These are phyloP conservation scores for Mycena indigotica DNA, from an alignment of 768 basidiomycete species.

Conservation along the genomic window DNA sequence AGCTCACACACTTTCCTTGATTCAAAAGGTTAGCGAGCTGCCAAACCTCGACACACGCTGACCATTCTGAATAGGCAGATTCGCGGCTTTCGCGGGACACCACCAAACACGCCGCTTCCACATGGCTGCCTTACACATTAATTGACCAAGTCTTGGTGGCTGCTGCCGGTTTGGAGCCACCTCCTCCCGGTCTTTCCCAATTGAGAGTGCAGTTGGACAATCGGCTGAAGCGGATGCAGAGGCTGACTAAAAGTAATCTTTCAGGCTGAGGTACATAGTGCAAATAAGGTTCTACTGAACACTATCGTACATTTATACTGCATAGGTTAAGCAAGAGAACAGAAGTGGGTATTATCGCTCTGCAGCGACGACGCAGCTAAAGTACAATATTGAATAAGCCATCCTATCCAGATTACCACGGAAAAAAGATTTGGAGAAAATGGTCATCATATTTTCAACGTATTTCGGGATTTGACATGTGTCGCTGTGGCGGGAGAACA, in stretches of 20 bases:
- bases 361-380: conserved; percentile 1
- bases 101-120: conserved; percentile 57
- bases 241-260: conserved; percentile 46
- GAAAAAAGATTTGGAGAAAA: conserved; percentile 21
- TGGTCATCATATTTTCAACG: too few relatives aligned
- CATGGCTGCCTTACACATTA: conserved; percentile 83
- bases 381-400: conserved; percentile 25
- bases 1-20: conserved; percentile 67
- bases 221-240: conserved; percentile 70
- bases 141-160: conserved; percentile 81
- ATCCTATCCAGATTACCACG: conserved; percentile 27
- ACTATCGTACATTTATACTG: not conserved
- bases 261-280: conserved; percentile 21
- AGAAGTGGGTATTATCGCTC: conserved; percentile 15
- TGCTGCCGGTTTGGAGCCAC: conserved; percentile 53
- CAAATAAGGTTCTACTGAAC: conserved; percentile 1
- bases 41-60: not conserved
- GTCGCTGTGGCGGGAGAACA: too few relatives aligned
- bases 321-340: conserved; percentile 5
- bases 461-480: too few relatives aligned
- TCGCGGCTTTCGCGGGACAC: conserved; percentile 52
- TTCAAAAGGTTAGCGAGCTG: conserved; percentile 63
- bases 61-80: conserved; percentile 63
- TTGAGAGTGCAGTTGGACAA: conserved; percentile 63
- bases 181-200: conserved; percentile 51